These are phyloP conservation scores for Scleroderma bovista DNA, from an alignment of 768 basidiomycete species.

Conservation along the genomic window DNA sequence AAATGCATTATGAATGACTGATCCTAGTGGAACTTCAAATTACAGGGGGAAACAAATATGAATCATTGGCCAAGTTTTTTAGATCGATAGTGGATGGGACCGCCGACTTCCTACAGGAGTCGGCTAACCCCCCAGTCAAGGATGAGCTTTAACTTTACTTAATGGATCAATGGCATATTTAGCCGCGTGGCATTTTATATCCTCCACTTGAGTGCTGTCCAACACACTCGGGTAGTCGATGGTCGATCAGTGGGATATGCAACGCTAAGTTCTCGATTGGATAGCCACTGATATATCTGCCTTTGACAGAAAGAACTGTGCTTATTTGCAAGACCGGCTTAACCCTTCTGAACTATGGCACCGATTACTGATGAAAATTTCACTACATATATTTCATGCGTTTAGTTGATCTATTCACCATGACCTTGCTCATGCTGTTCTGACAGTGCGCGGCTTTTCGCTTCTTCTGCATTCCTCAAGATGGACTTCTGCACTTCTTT, in stretches of 20 bases:
- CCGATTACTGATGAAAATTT: no score
- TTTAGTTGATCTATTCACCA: conserved; percentile 14
- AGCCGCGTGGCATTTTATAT: neutral
- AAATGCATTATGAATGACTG: neutral
- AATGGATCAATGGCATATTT: neutral
- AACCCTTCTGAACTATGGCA: no score
- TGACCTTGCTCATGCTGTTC: conserved; percentile 15
- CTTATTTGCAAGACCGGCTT: no score
- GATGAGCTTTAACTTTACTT: conserved; percentile 24
- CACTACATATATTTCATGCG: neutral
- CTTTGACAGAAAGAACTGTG: no score
- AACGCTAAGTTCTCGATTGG: neutral
- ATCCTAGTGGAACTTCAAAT: neutral
- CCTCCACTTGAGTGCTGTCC: neutral
- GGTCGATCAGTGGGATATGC: neutral
- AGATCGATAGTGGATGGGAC: conserved; percentile 66
- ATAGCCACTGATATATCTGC: neutral
- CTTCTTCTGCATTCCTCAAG: conserved; percentile 30
- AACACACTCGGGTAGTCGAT: neutral
- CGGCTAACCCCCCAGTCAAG: conserved; percentile 32
- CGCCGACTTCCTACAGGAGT: conserved; percentile 42
- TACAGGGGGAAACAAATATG: conserved; percentile 66
- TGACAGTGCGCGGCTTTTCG: conserved; percentile 21
- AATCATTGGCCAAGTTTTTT: conserved; percentile 69
- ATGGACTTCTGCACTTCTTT: conserved; percentile 38